These are phyloP conservation scores for Astraeus odoratus DNA, from an alignment of 768 basidiomycete genomes.

Conservation along the genomic window DNA sequence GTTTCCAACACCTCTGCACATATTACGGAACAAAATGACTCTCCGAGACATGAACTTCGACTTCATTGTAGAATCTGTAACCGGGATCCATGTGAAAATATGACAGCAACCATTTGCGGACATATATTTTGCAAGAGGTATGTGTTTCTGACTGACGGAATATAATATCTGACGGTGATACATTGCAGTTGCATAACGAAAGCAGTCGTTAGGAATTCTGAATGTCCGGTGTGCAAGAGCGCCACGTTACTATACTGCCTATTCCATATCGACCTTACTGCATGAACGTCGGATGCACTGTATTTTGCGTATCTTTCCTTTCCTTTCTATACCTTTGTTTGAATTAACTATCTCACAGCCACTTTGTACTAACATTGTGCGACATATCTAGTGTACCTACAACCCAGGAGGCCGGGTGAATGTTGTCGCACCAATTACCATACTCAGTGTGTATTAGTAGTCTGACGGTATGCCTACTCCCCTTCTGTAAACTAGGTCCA, in stretches of 20 bases:
- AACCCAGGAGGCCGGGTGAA: no score
- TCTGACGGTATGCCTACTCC: no score
- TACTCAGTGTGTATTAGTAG: no score
- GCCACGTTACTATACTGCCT: constrained; percentile 49
- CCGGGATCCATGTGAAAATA: constrained; percentile 41
- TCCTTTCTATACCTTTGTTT: no score
- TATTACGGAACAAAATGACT: not conserved
- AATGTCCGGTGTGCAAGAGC: constrained; percentile 47
- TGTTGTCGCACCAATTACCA: no score
- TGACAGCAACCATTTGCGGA: constrained; percentile 56
- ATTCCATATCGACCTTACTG: constrained; percentile 42
- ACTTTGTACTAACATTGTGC: no score
- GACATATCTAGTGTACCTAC: no score
- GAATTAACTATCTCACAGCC: no score
- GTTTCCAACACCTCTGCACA: not conserved
- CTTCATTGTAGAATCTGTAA: constrained; percentile 48
- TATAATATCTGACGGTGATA: not conserved
- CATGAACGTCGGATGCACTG: constrained; percentile 5
- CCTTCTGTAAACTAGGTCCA: no score
- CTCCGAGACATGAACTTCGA: constrained; percentile 5
- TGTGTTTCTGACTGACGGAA: constrained; percentile 11
- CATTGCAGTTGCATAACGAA: constrained; percentile 46
- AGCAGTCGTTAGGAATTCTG: constrained; percentile 37
- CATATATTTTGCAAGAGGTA: constrained; percentile 56
- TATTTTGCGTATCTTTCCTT: no score